A percentile compares a stretch with the other conserved stretches of the same genome.
These are phyloP conservation scores for Ceratobasidium sp. DNA, from an alignment of 1,284 basidiomycete species.

Conservation along the genomic window DNA sequence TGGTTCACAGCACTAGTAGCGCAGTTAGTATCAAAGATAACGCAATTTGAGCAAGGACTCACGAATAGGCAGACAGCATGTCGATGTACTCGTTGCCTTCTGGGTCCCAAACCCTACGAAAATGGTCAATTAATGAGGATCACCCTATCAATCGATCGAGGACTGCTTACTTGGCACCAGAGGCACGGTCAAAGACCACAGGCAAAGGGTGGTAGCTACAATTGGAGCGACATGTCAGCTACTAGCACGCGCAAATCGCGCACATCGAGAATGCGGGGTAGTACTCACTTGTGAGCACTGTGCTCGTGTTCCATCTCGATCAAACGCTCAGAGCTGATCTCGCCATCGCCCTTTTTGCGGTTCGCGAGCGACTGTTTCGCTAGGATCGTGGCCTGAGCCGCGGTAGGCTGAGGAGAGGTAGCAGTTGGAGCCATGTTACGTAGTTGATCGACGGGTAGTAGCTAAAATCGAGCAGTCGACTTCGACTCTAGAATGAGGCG, in stretches of 20 bases:
- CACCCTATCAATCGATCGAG: constrained; percentile 47
- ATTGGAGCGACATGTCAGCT: constrained; percentile 50
- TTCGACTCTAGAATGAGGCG: constrained; percentile 13
- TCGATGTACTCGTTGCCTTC: constrained; percentile 93
- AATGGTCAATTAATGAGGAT: background rate
- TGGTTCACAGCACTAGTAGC: constrained; percentile 80
- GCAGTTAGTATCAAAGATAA: background rate
- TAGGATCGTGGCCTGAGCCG: background rate
- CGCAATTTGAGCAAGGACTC: constrained; percentile 51
- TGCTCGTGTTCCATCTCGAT: constrained; percentile 84
- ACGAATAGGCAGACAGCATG: constrained; percentile 98
- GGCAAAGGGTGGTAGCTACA: constrained; percentile 95
- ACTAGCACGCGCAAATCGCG: constrained; percentile 42
- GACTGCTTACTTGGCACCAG: constrained; percentile 79
- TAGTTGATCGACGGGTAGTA: constrained; percentile 19
- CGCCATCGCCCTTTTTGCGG: constrained; percentile 36
- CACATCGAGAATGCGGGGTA: constrained; percentile 37
- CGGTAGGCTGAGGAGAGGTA: background rate
- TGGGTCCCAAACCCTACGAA: constrained; percentile 87
- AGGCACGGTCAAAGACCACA: constrained; percentile 89
- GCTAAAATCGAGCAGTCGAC: constrained; percentile 9
- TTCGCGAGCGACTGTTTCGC: constrained; percentile 23
- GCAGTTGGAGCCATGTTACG: constrained; percentile 29
- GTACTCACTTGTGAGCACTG: constrained; percentile 86
- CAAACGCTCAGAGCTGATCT: constrained; percentile 20